Percentiles rank a stretch among this genome's conserved stretches.
phyloP scores from a whole-genome alignment of 2,329 filamentous ascomycete genomes.

The Elsinoe ampelina region DNA sequence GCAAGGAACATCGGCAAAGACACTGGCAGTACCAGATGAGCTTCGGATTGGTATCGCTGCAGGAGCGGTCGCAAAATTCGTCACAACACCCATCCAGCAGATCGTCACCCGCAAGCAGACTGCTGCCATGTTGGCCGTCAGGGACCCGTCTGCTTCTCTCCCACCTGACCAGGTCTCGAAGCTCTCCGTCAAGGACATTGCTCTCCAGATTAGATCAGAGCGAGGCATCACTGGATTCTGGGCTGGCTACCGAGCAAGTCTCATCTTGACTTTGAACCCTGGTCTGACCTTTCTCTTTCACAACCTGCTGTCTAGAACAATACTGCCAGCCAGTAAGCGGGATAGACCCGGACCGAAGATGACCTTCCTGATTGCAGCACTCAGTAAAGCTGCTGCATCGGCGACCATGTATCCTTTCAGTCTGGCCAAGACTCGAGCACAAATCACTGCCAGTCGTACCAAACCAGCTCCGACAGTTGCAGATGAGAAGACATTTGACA shows the following conservation, averaged over 20 bases:
- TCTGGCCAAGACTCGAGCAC: conserved; percentile 70
- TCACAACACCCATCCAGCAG: conserved; percentile 73
- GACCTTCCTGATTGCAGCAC: conserved; percentile 60
- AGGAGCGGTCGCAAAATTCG: conserved; percentile 62
- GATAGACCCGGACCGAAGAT: conserved; percentile 44
- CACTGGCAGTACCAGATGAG: conserved; percentile 59
- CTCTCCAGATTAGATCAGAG: conserved; percentile 54
- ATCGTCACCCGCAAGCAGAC: conserved; percentile 77
- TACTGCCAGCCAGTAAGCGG: conserved; percentile 47
- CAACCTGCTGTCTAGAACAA: conserved; percentile 53
- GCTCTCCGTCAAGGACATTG: conserved; percentile 46
- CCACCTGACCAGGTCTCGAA: conserved; percentile 21
- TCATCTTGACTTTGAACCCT: conserved; percentile 77
- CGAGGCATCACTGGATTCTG: conserved; percentile 70
- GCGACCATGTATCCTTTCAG: conserved; percentile 77
- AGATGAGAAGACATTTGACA: conserved; percentile 8
- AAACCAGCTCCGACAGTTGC: conserved; percentile 12
- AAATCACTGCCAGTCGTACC: conserved; percentile 43
- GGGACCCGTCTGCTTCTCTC: conserved; percentile 27
- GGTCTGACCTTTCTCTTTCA: conserved; percentile 79
- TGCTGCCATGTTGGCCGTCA: conserved; percentile 42
- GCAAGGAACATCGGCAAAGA: conserved; percentile 28
- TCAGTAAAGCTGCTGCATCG: conserved; percentile 69
- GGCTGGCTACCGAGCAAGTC: conserved; percentile 74
- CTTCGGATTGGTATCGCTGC: conserved; percentile 64